Base-by-base conservation (phyloP, 2,329 filamentous ascomycete genomes). In the Mycogone perniciosa region DNA sequence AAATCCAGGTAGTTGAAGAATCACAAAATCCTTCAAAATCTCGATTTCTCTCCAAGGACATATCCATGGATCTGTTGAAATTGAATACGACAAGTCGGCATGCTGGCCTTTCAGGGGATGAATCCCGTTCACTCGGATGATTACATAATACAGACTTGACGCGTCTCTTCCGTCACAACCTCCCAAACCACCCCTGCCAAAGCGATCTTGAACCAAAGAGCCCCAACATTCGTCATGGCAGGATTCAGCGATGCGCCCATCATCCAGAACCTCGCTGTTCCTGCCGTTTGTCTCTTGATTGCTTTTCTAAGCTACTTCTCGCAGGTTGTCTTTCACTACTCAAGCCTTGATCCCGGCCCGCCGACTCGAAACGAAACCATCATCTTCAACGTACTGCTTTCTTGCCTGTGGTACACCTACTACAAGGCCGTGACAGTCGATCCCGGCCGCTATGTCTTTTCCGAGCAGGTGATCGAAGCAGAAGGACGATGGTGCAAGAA, bases 281-380 rank as follows among this genome's bases (percentile, higher is more conserved):
- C 86, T 10, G 77, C 74, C 52, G 85, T 87, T 41, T 82, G 81
- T 56, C 50, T 74, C 6, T 70, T 92, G 10, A 86, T 91, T 53
- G 63, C 71, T 48, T 88, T 89, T 63, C 76, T 91, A 4, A 80
- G 81, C 54, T 89, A 86, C 71, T 78, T 80, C 44, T 86, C 88
- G 4, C 88, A 92, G 68, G 78, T 75, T 63, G 73, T 92, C 43
- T 87, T 92, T 65, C 67, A 77, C 57, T 69, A 79, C 54, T 62
- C 64, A 33, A 71, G 76, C 56, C 75, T 86, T 55, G 72, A 75
- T 8, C 81, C 82, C 0, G 82, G 80, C 2, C 82, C 85, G 1
- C 72, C 86, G 27, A 77, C 76, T 4, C 67, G 64, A 51, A 65
- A 68, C 51, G 75, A 92, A 65, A 72, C 77, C 9, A 66, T 80